These are phyloP conservation scores for Talaromyces islandicus DNA, from an alignment of 2,329 filamentous ascomycete species.

Conservation along the genomic window DNA sequence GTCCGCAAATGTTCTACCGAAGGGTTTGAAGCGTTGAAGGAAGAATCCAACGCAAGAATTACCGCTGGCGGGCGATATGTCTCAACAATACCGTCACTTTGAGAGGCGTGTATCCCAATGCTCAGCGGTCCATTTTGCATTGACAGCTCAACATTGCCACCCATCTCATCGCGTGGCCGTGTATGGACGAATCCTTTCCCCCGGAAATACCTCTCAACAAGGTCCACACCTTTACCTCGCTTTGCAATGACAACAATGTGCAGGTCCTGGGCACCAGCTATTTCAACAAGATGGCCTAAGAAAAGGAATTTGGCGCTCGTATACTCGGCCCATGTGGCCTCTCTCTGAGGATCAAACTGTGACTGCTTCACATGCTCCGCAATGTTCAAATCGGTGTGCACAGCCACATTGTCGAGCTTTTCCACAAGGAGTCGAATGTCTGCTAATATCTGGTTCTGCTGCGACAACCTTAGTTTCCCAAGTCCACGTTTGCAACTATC, in stretches of 20 bases:
- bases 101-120: slow-evolving; percentile 29
- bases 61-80: slow-evolving; percentile 29
- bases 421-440: slow-evolving; percentile 30
- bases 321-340: slow-evolving; percentile 42
- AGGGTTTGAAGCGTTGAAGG: slow-evolving; percentile 34
- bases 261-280: slow-evolving; percentile 26
- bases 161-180: slow-evolving; percentile 26
- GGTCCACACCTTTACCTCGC: slow-evolving; percentile 27
- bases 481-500: not conserved
- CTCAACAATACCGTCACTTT: slow-evolving; percentile 23
- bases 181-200: slow-evolving; percentile 34
- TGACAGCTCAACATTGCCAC: slow-evolving; percentile 27
- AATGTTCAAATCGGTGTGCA: slow-evolving; percentile 41
- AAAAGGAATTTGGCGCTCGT: slow-evolving; percentile 43
- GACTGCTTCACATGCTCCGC: slow-evolving; percentile 29
- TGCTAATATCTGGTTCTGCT: slow-evolving; percentile 21
- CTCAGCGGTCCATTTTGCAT: slow-evolving; percentile 29
- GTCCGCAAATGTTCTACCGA: slow-evolving; percentile 35
- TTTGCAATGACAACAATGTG: slow-evolving; percentile 36
- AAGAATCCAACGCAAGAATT: slow-evolving; percentile 40
- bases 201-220: slow-evolving; percentile 37
- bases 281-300: slow-evolving; percentile 36
- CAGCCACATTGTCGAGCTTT: slow-evolving; percentile 36
- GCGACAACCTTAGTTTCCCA: not conserved
- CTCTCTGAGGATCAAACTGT: slow-evolving; percentile 27